Evolutionary conservation across 2,329 filamentous ascomycete species (phyloP).

Genomic region (Cladophialophora psammophila): DNA sequence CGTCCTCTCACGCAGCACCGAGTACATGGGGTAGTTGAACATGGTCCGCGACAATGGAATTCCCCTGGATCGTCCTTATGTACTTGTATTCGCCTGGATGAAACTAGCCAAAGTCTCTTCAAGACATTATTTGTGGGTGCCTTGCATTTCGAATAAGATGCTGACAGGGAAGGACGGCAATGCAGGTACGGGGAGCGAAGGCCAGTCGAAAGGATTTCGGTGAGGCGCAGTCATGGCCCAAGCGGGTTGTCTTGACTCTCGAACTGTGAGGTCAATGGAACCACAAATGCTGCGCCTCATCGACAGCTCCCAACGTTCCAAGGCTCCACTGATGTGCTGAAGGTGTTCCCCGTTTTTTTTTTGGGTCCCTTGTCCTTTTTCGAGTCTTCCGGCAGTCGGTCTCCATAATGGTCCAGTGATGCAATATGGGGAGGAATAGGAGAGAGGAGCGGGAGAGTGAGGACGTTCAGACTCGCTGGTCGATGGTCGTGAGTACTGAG

Average conservation of each 20-base stretch:
- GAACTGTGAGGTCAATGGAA: slow-evolving; percentile 8
- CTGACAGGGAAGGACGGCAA: slow-evolving; percentile 1
- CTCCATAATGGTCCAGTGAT: neutral
- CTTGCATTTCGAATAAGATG: slow-evolving; percentile 10
- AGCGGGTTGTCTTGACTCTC: neutral
- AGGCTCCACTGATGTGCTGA: slow-evolving; percentile 18
- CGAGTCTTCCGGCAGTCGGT: slow-evolving; percentile 2
- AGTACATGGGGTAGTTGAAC: neutral
- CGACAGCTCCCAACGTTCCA: neutral
- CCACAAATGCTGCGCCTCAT: slow-evolving; percentile 17
- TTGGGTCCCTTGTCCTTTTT: neutral
- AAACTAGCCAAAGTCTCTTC: neutral
- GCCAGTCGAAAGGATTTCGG: slow-evolving; percentile 12
- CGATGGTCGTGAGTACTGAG: neutral
- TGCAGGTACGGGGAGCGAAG: slow-evolving; percentile 12
- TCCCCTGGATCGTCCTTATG: neutral
- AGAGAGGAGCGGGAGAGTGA: neutral
- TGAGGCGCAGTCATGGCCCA: slow-evolving; percentile 17
- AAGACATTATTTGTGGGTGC: neutral
- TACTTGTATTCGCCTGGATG: neutral
- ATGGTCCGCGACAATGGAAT: neutral
- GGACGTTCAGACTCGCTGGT: neutral
- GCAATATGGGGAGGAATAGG: neutral
- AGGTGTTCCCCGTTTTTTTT: neutral
- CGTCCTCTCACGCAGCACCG: neutral